Conservation (phyloP, 371 early-diverging fungal genomes). For the Choanephora cucurbitarum region DNA sequence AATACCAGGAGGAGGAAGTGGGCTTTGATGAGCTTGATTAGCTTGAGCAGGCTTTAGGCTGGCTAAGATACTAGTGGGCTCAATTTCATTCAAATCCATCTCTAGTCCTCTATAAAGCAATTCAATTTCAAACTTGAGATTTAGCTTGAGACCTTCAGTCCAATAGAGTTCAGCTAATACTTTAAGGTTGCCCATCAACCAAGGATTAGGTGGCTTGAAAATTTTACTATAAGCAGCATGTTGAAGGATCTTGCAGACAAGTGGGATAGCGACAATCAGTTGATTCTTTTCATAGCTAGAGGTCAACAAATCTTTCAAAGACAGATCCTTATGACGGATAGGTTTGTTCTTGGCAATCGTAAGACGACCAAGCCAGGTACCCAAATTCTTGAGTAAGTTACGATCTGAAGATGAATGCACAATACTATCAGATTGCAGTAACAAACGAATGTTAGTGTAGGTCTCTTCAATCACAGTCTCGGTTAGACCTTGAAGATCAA, state of each 20-base stretch:
- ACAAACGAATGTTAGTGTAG: constrained; percentile 73
- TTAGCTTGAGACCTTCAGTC: constrained; percentile 88
- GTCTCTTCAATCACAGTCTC: constrained; percentile 87
- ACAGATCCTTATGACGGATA: constrained; percentile 90
- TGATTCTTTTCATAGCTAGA: constrained; percentile 84
- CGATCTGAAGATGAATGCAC: constrained; percentile 83
- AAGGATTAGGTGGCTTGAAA: constrained; percentile 96
- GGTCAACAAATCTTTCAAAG: constrained; percentile 90
- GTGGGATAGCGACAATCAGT: constrained; percentile 95
- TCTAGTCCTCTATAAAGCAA: constrained; percentile 88
- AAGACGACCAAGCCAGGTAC: constrained; percentile 95
- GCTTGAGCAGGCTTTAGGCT: neutral
- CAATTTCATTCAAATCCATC: constrained; percentile 83
- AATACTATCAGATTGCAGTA: constrained; percentile 89
- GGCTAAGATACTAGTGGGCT: constrained; percentile 61
- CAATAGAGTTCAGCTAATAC: constrained; percentile 92
- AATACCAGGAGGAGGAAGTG: constrained; percentile 35
- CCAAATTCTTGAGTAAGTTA: constrained; percentile 89
- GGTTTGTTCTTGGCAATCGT: constrained; percentile 92
- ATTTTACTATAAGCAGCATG: constrained; percentile 81
- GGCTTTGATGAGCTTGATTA: constrained; percentile 53
- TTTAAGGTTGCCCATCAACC: constrained; percentile 93
- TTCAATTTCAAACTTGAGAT: constrained; percentile 96
- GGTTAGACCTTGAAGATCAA: constrained; percentile 59
- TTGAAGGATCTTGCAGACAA: constrained; percentile 94